Evolutionary conservation across 148 eudicot species (phyloP).

Genomic region (Selenicereus undatus): DNA sequence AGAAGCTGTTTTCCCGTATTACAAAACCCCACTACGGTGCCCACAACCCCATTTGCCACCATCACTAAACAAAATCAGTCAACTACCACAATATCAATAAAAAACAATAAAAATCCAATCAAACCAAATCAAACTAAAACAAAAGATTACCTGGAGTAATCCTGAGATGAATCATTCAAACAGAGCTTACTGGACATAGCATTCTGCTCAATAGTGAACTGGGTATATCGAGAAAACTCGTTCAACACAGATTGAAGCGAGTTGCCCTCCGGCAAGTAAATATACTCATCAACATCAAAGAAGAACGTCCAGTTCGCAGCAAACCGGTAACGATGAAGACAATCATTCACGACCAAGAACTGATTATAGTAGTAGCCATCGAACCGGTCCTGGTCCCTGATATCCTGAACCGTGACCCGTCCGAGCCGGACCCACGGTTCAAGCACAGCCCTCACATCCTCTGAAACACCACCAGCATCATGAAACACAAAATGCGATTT

Average conservation of each 20-base stretch:
- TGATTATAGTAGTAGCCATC: conserved; percentile 66
- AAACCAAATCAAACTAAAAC: not conserved
- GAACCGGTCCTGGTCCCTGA: conserved; percentile 43
- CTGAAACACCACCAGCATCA: conserved; percentile 54
- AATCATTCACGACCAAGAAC: conserved; percentile 58
- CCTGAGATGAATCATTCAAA: conserved; percentile 40
- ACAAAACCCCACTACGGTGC: not conserved
- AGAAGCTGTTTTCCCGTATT: not conserved
- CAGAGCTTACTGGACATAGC: conserved; percentile 57
- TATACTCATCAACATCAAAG: conserved; percentile 60
- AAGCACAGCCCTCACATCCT: conserved; percentile 41
- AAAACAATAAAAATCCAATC: not conserved
- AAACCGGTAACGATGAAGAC: conserved; percentile 43
- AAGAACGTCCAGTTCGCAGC: conserved; percentile 56
- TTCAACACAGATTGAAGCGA: conserved; percentile 30
- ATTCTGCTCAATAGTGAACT: conserved; percentile 63
- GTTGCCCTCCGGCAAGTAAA: conserved; percentile 36
- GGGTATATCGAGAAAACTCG: conserved; percentile 36
- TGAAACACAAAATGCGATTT: conserved; percentile 54
- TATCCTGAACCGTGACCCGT: conserved; percentile 51
- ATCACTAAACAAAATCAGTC: not conserved
- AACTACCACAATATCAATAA: not conserved
- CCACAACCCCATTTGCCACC: too few relatives aligned
- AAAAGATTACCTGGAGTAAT: conserved; percentile 40
- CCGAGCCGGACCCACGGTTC: conserved; percentile 59